phyloP scores from a whole-genome alignment of 345 rosid genomes.

The Gossypium rotundifolium region DNA sequence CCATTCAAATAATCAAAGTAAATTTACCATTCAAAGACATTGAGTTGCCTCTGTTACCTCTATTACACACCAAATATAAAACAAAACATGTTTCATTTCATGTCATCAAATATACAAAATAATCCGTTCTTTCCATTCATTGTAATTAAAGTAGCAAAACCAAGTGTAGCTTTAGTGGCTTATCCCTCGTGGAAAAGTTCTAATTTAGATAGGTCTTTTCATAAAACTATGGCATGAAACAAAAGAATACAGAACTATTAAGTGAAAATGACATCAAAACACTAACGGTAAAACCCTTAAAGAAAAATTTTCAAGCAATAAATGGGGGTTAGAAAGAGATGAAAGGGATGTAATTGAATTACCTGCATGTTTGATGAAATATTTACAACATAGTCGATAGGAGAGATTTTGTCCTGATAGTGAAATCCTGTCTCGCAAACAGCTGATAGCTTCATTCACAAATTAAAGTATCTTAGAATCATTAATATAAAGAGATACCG shows the following conservation, averaged over 20 bases:
- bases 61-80: background rate
- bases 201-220: background rate
- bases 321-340: background rate
- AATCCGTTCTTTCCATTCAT: background rate
- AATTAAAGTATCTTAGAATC: conserved; percentile 22
- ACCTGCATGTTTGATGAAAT: conserved; percentile 67
- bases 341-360: conserved; percentile 7
- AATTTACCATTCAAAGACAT: background rate
- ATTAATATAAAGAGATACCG: conserved; percentile 4
- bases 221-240: background rate
- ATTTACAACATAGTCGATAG: conserved; percentile 50
- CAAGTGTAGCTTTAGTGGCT: background rate
- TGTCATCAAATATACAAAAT: background rate
- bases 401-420: conserved; percentile 73
- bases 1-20: background rate
- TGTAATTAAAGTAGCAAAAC: background rate
- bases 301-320: background rate
- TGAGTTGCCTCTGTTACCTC: background rate
- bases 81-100: background rate
- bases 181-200: background rate
- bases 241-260: background rate
- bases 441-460: conserved; percentile 73
- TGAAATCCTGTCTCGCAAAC: conserved; percentile 80
- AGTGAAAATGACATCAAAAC: background rate
- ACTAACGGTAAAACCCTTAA: background rate